Evolutionary conservation across 441 rosid species (phyloP).

Genomic region (Melastoma candidum): DNA sequence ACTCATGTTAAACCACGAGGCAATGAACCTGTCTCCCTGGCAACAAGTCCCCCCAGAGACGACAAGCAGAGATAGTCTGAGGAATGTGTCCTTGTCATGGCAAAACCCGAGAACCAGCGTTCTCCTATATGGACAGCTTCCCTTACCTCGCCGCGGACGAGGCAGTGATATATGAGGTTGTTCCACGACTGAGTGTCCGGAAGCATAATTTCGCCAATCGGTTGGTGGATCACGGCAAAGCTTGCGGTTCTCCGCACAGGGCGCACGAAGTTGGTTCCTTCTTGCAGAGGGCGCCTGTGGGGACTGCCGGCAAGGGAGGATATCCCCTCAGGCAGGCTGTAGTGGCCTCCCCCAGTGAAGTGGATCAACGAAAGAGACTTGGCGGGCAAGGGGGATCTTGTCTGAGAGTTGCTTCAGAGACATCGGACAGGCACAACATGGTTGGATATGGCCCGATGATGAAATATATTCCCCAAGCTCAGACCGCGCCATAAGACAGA

Average conservation of each 20-base stretch:
- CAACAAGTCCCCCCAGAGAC: constrained; percentile 19
- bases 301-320: not conserved
- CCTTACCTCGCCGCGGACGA: constrained; percentile 17
- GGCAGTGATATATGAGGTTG: constrained; percentile 28
- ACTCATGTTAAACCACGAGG: constrained; percentile 37
- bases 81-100: constrained; percentile 35
- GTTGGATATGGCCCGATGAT: no score
- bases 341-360: not conserved
- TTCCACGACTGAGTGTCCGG: constrained; percentile 36
- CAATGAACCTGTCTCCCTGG: constrained; percentile 36
- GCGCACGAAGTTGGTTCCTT: no score
- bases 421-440: no score
- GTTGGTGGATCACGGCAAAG: constrained; percentile 15
- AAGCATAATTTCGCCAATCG: constrained; percentile 34
- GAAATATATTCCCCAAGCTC: no score
- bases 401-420: no score
- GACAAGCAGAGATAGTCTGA: constrained; percentile 31
- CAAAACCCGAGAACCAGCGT: constrained; percentile 37
- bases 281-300: not conserved
- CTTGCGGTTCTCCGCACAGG: not conserved
- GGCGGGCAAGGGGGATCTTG: no score
- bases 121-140: constrained; percentile 27
- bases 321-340: not conserved
- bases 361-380: constrained; percentile 1
- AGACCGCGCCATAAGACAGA: no score